Base-by-base conservation (phyloP, 2,329 filamentous ascomycete species). In the Pseudocercospora crystallina region DNA sequence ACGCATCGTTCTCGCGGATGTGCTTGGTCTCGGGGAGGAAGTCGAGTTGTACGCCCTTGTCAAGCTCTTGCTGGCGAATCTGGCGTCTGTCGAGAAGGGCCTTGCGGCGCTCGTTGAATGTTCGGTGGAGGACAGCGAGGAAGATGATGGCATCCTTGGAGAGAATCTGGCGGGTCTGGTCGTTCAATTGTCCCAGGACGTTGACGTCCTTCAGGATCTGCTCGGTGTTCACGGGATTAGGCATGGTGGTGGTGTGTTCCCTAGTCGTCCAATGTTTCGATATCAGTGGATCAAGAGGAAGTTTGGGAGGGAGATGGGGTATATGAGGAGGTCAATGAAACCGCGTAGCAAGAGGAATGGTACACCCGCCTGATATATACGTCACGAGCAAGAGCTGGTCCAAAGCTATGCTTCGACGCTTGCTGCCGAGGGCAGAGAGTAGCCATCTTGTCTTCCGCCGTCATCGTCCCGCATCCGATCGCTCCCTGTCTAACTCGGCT, bases 1-100 rank as follows among this genome's bases (percentile, higher is more conserved):
- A 99, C 64, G 90, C 85, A 70, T 88, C 83, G 73, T 96, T 89
- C 65, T 97, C 91, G 65, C 94, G 90, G 71, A 99, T 91, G 76
- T 94, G 87, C 76, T 84, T 91, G 54, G 94, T 97, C 81, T 97
- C 90, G 53, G 91, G 89, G 47, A 97, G 82, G 79, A 99, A 97
- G 74, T 97, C 91, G 56, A 90, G 90, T 38, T 96, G 80, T 47
- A 83, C 75, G 61, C 94, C 94, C 70, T 86, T 87, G 78, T 97
- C 92, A 57, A 97, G 84, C 81, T 96, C 91, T 62, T 87, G 86
- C 77, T 97, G 94, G 68, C 92, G 88, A 61, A 86, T 77, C 64
- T 87, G 82, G 65, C 94, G 89, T 66, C 90, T 85, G 76, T 96
- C 86, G 47, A 99, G 83, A 37, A 99, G 84, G 42, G 81, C 79